Evolutionary conservation across 1,139 yeast genomes (phyloP).

Genomic region (Blastobotrys aristatus): DNA sequence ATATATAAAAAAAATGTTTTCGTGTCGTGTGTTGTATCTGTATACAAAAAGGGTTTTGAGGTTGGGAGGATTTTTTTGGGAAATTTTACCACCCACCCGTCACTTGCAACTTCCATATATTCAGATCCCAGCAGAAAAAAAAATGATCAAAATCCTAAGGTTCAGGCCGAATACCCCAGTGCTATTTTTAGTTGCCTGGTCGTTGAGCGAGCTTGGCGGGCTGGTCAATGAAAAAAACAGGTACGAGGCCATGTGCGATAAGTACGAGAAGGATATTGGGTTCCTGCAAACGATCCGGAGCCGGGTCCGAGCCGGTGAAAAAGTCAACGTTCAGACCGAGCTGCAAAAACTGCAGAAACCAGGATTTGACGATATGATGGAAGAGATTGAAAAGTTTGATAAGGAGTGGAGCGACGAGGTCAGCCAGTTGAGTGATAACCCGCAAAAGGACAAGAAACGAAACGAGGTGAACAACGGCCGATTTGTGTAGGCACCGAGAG

Average conservation of each 20-base stretch:
- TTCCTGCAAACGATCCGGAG: slow-evolving; percentile 11
- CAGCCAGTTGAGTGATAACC: neutral
- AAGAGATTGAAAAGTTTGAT: slow-evolving; percentile 18
- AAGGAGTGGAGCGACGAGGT: slow-evolving; percentile 12
- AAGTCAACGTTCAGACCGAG: slow-evolving; percentile 17
- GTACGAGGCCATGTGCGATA: slow-evolving; percentile 13
- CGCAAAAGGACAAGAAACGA: slow-evolving; percentile 4
- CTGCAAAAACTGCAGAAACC: slow-evolving; percentile 9
- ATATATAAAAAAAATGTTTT: neutral
- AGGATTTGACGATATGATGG: slow-evolving; percentile 15
- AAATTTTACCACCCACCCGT: no score
- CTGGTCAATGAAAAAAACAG: slow-evolving; percentile 18
- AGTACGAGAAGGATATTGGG: slow-evolving; percentile 11
- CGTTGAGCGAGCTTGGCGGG: slow-evolving; percentile 18
- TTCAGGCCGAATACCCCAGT: slow-evolving; percentile 11
- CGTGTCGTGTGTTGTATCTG: neutral
- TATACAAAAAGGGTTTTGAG: neutral
- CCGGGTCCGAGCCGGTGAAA: slow-evolving; percentile 14
- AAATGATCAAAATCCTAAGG: neutral
- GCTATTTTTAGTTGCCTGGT: slow-evolving; percentile 18
- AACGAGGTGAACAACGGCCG: slow-evolving; percentile 9
- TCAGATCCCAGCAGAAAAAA: neutral
- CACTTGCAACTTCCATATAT: neutral
- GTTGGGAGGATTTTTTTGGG: neutral
- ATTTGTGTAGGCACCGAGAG: slow-evolving; percentile 11